These are phyloP conservation scores for Silene latifolia DNA, from an alignment of 148 eudicot genomes.

Conservation along the genomic window DNA sequence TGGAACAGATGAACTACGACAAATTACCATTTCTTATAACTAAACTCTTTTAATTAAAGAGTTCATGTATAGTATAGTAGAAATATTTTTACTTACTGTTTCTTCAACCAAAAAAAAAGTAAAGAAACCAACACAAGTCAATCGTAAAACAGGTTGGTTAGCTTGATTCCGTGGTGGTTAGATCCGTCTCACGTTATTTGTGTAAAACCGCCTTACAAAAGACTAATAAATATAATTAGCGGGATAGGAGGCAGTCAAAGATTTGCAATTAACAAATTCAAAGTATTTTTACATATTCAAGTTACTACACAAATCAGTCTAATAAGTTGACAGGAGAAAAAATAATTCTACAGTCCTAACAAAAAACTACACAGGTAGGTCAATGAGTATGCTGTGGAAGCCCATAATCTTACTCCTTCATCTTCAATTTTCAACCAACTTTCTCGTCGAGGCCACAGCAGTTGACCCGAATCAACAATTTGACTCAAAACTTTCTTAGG, in stretches of 20 bases:
- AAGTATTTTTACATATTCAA: constrained; percentile 22
- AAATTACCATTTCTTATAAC: too few species aligned
- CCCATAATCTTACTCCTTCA: neutral
- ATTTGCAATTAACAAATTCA: constrained; percentile 14
- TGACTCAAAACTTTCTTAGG: constrained; percentile 38
- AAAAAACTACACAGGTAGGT: constrained; percentile 30
- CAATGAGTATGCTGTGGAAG: constrained; percentile 20
- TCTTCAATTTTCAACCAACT: neutral
- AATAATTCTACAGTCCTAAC: constrained; percentile 14
- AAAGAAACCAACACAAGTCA: too few species aligned
- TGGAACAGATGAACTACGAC: too few species aligned
- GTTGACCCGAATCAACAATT: constrained; percentile 19
- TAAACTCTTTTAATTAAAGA: too few species aligned
- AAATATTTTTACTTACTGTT: too few species aligned
- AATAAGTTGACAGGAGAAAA: constrained; percentile 11
- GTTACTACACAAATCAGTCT: constrained; percentile 13
- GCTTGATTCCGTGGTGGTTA: too few species aligned
- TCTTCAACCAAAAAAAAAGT: too few species aligned
- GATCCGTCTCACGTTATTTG: too few species aligned
- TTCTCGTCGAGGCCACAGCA: constrained; percentile 3
- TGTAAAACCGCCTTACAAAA: too few species aligned
- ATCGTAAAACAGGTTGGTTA: too few species aligned
- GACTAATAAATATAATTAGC: too few species aligned
- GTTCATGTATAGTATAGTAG: too few species aligned
- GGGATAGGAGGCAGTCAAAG: neutral